These are phyloP conservation scores for Aspergillus asperescens DNA, from an alignment of 495 filamentous ascomycete species.

Conservation along the genomic window DNA sequence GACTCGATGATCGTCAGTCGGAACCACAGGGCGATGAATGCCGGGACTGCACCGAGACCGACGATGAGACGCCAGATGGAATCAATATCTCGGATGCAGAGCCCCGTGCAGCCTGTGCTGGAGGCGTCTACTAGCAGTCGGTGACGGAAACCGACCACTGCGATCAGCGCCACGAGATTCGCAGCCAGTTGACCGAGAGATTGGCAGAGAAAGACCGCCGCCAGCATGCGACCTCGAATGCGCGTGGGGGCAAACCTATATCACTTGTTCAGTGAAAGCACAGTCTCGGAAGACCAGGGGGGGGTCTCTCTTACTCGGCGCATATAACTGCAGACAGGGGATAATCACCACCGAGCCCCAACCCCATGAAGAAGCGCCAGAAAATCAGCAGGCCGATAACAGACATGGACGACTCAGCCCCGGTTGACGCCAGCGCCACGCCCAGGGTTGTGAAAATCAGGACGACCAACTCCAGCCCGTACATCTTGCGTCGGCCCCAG, in stretches of 20 bases:
- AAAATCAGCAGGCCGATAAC: conserved; percentile 44
- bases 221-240: conserved; percentile 51
- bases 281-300: no score
- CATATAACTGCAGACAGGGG: conserved; percentile 50
- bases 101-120: not conserved
- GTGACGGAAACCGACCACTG: conserved; percentile 8
- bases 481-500: conserved; percentile 50
- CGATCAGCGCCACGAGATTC: conserved; percentile 28
- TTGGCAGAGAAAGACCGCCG: conserved; percentile 54
- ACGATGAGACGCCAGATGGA: conserved; percentile 49
- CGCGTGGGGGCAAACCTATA: conserved; percentile 39
- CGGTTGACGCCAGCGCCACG: conserved; percentile 22
- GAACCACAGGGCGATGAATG: conserved; percentile 46
- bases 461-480: conserved; percentile 52
- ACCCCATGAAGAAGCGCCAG: conserved; percentile 41
- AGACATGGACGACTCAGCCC: conserved; percentile 38
- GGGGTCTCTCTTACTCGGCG: conserved; percentile 36
- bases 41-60: conserved; percentile 49
- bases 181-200: conserved; percentile 49
- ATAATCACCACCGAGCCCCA: conserved; percentile 44
- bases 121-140: not conserved
- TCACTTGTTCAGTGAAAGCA: conserved; percentile 41
- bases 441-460: conserved; percentile 46
- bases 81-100: conserved; percentile 9
- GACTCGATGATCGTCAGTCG: conserved; percentile 53